phyloP scores from a whole-genome alignment of 805 yeast genomes.

The Lachancea nothofagi region DNA sequence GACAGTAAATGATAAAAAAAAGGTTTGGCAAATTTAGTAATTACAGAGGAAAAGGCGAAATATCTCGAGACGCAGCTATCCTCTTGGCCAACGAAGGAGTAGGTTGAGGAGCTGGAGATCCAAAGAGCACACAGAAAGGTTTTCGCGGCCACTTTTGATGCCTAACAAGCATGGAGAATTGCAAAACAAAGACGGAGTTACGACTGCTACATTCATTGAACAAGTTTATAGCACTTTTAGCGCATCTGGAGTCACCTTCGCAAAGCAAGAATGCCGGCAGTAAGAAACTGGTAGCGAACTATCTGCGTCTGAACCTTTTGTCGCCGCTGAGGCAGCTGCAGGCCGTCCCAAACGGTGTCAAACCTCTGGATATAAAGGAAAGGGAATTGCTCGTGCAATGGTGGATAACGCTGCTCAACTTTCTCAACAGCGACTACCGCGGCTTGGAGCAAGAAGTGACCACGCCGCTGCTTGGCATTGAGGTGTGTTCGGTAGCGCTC shows the following conservation, averaged over 20 bases:
- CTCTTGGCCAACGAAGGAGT: no score
- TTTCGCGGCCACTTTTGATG: constrained; percentile 8
- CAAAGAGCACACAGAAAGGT: neutral
- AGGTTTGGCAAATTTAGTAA: no score
- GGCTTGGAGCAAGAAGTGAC: constrained; percentile 3
- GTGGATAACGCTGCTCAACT: constrained; percentile 31
- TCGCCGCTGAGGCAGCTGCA: constrained; percentile 8
- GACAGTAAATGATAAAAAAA: no score
- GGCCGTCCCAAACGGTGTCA: neutral
- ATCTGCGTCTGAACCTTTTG: constrained; percentile 11
- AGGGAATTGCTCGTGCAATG: constrained; percentile 28
- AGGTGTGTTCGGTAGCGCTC: constrained; percentile 27
- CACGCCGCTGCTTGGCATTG: constrained; percentile 16
- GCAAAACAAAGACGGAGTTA: constrained; percentile 13
- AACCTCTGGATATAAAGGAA: constrained; percentile 3
- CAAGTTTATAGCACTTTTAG: constrained; percentile 18
- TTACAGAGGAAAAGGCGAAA: no score
- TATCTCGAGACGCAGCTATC: no score
- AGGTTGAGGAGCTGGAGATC: no score
- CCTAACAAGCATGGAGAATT: constrained; percentile 4
- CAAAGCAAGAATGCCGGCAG: neutral
- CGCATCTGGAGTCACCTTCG: constrained; percentile 9
- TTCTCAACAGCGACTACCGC: constrained; percentile 19
- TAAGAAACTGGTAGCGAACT: constrained; percentile 8
- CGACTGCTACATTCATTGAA: constrained; percentile 23